Conservation (phyloP, 2,329 filamentous ascomycete genomes). For the Fusarium sp. region DNA sequence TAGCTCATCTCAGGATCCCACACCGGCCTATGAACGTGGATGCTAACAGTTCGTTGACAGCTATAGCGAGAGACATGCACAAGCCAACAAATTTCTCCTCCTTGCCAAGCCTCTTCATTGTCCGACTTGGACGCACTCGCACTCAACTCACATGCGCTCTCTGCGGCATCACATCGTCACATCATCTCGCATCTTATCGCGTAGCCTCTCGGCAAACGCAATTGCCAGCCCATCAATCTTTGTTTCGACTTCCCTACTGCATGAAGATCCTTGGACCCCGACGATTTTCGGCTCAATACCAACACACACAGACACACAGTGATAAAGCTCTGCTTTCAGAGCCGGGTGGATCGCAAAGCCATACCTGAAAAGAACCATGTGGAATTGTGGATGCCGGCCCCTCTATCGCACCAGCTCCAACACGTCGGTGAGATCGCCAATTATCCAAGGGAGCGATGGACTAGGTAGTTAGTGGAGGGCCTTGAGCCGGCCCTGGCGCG, state of each 20-base stretch:
- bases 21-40: conserved; percentile 2
- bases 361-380: conserved; percentile 17
- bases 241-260: not conserved
- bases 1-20: conserved; percentile 9
- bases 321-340: not conserved
- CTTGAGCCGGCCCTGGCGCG: conserved; percentile 29
- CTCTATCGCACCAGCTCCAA: conserved; percentile 29
- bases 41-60: conserved; percentile 9
- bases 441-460: conserved; percentile 27
- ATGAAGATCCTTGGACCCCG: conserved; percentile 5
- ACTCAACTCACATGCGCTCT: not conserved
- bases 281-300: conserved; percentile 24
- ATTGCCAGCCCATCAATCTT: not conserved
- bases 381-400: conserved; percentile 34
- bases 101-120: conserved; percentile 1
- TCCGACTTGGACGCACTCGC: conserved; percentile 1
- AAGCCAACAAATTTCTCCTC: not conserved
- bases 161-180: not conserved
- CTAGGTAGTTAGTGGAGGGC: conserved; percentile 7
- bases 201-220: not conserved
- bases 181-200: not conserved
- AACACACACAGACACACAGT: not conserved
- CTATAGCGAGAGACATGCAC: conserved; percentile 7
- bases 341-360: conserved; percentile 20
- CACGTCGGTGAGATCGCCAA: conserved; percentile 40